phyloP scores from a whole-genome alignment of 192 early-diverging fungal genomes.

The Coemansia sp. region DNA sequence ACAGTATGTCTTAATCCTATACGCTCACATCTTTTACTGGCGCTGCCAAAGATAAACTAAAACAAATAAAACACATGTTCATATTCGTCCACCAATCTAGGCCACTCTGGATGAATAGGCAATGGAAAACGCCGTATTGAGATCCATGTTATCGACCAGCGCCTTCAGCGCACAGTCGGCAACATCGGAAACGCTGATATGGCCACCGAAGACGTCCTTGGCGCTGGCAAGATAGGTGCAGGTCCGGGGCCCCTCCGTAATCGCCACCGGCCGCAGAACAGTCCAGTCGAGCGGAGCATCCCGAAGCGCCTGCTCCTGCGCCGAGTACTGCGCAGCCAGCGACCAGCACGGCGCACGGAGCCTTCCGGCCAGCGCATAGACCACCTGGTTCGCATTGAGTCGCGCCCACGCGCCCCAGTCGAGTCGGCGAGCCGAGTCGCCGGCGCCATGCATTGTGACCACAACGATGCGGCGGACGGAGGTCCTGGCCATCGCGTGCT shows the following conservation, averaged over 20 bases:
- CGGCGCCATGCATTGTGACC: slow-evolving; percentile 38
- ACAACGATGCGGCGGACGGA: slow-evolving; percentile 21
- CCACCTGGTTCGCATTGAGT: slow-evolving; percentile 29
- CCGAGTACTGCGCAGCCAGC: slow-evolving; percentile 33
- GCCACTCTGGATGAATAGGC: slow-evolving; percentile 44
- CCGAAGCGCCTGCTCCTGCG: slow-evolving; percentile 26
- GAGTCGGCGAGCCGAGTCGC: slow-evolving; percentile 22
- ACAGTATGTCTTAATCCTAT: too few species aligned
- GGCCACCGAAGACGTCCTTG: slow-evolving; percentile 39
- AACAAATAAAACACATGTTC: too few species aligned
- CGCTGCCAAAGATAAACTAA: too few species aligned
- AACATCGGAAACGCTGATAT: slow-evolving; percentile 30
- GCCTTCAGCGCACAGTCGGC: slow-evolving; percentile 42
- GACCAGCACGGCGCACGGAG: slow-evolving; percentile 28
- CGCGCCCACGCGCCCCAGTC: slow-evolving; percentile 37
- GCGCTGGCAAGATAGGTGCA: slow-evolving; percentile 41
- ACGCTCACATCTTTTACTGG: too few species aligned
- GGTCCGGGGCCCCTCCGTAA: slow-evolving; percentile 21
- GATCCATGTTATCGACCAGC: slow-evolving; percentile 39
- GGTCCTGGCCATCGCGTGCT: slow-evolving; percentile 28
- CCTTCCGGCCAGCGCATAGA: slow-evolving; percentile 11
- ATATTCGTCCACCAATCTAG: not conserved
- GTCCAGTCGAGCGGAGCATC: slow-evolving; percentile 29
- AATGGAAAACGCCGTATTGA: slow-evolving; percentile 33
- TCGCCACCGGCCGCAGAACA: slow-evolving; percentile 25